Percentiles rank a stretch among this genome's conserved stretches.
Conservation (phyloP, 2,329 filamentous ascomycete genomes). For the Aspergillus bombycis region DNA sequence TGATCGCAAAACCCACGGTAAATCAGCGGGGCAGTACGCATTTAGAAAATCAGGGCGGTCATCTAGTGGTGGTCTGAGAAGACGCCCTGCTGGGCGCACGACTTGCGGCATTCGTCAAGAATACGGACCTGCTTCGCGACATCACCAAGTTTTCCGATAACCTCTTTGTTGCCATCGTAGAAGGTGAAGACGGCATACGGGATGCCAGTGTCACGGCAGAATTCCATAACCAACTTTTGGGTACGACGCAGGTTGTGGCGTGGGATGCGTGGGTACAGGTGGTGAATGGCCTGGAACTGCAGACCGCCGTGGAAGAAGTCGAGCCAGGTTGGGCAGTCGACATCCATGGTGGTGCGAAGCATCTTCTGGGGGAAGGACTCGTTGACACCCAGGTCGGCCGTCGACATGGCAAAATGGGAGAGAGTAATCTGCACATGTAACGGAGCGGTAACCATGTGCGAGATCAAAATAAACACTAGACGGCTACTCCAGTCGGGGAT, state of each 20-base stretch:
- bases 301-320: slow-evolving; percentile 88
- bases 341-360: slow-evolving; percentile 91
- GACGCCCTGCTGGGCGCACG: slow-evolving; percentile 34
- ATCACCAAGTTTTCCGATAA: slow-evolving; percentile 75
- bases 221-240: slow-evolving; percentile 76
- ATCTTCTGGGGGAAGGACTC: slow-evolving; percentile 91
- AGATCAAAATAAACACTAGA: slow-evolving; percentile 75
- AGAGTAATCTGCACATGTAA: slow-evolving; percentile 89
- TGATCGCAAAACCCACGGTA: not conserved
- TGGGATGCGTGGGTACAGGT: slow-evolving; percentile 81
- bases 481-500: slow-evolving; percentile 72
- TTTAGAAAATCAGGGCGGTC: not conserved
- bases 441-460: slow-evolving; percentile 78
- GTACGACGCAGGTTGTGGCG: slow-evolving; percentile 78
- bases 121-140: slow-evolving; percentile 79
- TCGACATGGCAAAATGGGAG: slow-evolving; percentile 93
- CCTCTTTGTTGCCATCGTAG: slow-evolving; percentile 77
- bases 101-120: slow-evolving; percentile 71
- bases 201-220: slow-evolving; percentile 79
- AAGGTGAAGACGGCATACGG: slow-evolving; percentile 88
- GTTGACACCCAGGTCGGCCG: slow-evolving; percentile 76
- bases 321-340: slow-evolving; percentile 84
- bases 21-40: not conserved
- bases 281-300: slow-evolving; percentile 88
- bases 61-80: slow-evolving; percentile 38